Conservation (phyloP, 2,329 filamentous ascomycete species). For the Botryotinia narcissicola region DNA sequence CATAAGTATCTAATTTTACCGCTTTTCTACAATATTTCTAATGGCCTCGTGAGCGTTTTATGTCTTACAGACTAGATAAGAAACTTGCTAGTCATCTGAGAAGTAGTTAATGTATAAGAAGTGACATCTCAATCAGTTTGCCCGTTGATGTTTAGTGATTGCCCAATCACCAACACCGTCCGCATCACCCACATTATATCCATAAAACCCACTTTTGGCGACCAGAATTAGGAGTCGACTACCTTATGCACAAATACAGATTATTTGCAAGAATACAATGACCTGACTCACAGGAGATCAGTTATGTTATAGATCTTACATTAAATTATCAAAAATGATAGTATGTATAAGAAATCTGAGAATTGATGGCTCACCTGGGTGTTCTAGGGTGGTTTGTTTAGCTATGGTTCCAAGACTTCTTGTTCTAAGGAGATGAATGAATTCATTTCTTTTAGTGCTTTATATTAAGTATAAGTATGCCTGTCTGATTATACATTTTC, state of each 20-base stretch:
- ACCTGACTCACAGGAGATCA: background rate
- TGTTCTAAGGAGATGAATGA: background rate
- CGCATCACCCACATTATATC: accelerated
- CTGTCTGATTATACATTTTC: background rate
- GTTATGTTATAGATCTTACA: background rate
- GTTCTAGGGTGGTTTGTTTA: background rate
- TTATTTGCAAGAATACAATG: accelerated
- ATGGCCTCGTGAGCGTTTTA: background rate
- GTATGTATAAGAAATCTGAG: background rate
- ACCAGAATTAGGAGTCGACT: accelerated
- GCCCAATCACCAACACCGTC: background rate
- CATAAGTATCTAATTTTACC: background rate
- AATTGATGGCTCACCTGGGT: accelerated
- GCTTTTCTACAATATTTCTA: background rate
- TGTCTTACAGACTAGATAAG: too few species aligned
- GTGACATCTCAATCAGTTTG: background rate
- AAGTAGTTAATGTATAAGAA: background rate
- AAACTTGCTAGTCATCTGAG: too few species aligned
- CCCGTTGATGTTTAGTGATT: background rate
- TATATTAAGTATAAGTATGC: background rate
- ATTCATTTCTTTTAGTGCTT: accelerated
- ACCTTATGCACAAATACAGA: accelerated
- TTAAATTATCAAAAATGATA: background rate
- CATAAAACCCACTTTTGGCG: accelerated
- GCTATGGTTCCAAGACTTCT: accelerated